Conservation (phyloP, 2,329 filamentous ascomycete species). For the Calonectria hongkongensis region DNA sequence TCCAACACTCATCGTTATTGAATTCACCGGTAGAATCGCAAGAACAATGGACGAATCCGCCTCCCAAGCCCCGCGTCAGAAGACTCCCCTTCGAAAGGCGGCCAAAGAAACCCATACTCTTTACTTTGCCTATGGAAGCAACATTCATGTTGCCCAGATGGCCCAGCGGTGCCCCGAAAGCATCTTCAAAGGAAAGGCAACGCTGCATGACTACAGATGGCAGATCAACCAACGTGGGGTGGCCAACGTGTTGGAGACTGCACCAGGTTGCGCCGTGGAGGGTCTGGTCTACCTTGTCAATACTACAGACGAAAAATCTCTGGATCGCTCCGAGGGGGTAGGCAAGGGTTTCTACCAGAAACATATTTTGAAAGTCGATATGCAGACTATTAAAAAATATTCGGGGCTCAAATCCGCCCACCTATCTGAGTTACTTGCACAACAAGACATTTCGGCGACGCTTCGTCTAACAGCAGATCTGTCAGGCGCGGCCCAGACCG, state of each 20-base stretch:
- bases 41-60: too few relatives aligned
- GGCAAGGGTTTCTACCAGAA: background rate
- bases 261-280: background rate
- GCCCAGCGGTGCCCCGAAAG: background rate
- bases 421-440: background rate
- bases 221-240: background rate
- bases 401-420: background rate
- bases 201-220: background rate
- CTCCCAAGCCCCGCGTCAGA: too few relatives aligned
- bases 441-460: background rate
- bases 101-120: background rate
- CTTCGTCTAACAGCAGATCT: background rate
- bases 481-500: background rate
- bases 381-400: background rate
- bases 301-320: background rate
- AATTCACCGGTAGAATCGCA: too few relatives aligned
- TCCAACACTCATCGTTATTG: too few relatives aligned
- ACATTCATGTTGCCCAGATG: background rate
- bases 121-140: conserved; percentile 1
- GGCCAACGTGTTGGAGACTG: background rate
- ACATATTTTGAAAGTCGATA: background rate
- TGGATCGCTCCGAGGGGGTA: background rate
- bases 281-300: background rate
- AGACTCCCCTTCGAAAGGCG: too few relatives aligned
- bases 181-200: background rate